phyloP scores from a whole-genome alignment of 1,284 basidiomycete species.

The Puccinia coronata region DNA sequence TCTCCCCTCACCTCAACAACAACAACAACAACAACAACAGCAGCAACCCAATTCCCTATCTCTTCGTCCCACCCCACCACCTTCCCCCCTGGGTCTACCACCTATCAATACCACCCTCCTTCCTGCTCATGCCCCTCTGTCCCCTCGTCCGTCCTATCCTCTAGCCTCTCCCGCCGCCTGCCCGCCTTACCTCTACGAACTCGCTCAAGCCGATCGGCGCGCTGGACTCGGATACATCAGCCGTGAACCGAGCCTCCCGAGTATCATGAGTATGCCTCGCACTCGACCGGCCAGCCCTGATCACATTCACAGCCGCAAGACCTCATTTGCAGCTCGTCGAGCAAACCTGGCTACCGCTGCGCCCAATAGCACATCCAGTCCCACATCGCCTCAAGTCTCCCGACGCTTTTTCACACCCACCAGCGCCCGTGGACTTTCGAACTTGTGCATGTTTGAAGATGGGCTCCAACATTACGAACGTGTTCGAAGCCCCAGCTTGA shows the following conservation, averaged over 20 bases:
- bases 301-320: not conserved
- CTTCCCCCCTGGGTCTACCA: conserved; percentile 3
- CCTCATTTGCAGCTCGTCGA: not conserved
- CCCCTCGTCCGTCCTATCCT: not conserved
- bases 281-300: conserved; percentile 46
- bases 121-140: not conserved
- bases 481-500: conserved; percentile 35
- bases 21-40: not conserved
- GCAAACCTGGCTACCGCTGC: not conserved
- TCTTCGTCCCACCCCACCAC: not conserved
- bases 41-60: conserved; percentile 3
- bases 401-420: conserved; percentile 22
- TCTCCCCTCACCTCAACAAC: not conserved
- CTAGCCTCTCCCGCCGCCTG: not conserved
- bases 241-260: conserved; percentile 46
- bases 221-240: conserved; percentile 29
- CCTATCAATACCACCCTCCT: not conserved
- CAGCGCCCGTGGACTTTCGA: conserved; percentile 21
- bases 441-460: conserved; percentile 43
- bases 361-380: not conserved
- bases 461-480: conserved; percentile 48
- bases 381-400: conserved; percentile 11
- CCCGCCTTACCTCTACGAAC: conserved; percentile 41
- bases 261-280: conserved; percentile 48
- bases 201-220: conserved; percentile 26